Evolutionary conservation across 768 basidiomycete genomes (phyloP), one percentile per base, ranked within the genome.

Genomic region (Boletellus emodensis): DNA sequence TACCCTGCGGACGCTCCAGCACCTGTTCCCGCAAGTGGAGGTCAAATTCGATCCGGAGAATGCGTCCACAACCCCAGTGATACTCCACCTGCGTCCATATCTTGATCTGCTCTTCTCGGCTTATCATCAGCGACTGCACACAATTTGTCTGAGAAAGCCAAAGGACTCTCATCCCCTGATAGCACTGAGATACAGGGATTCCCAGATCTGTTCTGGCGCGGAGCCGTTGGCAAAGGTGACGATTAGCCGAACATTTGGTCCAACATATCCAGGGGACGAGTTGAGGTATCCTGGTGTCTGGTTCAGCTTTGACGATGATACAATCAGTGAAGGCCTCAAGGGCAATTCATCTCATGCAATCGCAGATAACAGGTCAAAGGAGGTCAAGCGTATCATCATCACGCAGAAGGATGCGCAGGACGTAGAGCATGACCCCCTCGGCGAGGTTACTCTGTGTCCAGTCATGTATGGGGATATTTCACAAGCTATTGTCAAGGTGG

Each of bases 31-130:
- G 39, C 85, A 88, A 59, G 82, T 92, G 46, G 87, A 91, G 55
- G 74, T 93, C 64, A 90, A 90, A 69, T 90, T 83, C 57, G 90
- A 93, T 62, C 79, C 81, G 26, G 85, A 88, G 58, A 69, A 82
- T 28, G 78, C 86, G 13, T 73, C 80, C 12, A 82, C 77, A 1
- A 86, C 88, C 0, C 88, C 89, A 2, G 74, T 92, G 20, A 77
- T 93, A 59, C 70, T 93, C 0, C 87, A 91, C 59, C 69, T 91
- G 24, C 82, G 84, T 15, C 90, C 90, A 1, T 86, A 92, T 63
- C 73, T 93, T 46, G 88, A 91, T 63, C 77, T 93, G n/a, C 75
- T 93, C 39, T 93, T 92, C 68, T 89, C 90, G 15, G 82, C 85
- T 11, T 78, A 79, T 57, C 77, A 85, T 52, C 90, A 93, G 57